phyloP scores from a whole-genome alignment of 768 basidiomycete species.

The Termitomyces sp. region DNA sequence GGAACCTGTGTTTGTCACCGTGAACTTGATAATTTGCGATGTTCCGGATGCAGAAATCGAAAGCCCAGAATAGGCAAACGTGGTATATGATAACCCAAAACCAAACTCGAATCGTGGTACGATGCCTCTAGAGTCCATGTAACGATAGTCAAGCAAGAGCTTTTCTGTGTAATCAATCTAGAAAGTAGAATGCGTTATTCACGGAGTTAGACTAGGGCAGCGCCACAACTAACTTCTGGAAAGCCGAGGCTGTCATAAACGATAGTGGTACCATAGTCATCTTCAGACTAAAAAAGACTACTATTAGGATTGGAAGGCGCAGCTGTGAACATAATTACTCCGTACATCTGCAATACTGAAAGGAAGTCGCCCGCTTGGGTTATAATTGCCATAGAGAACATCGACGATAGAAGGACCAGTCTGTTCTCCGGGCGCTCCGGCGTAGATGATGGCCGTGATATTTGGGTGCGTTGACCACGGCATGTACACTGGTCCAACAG shows the following conservation, averaged over 20 bases:
- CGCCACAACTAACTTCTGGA: slow-evolving; percentile 8
- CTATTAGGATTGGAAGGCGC: neutral
- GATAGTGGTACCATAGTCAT: slow-evolving; percentile 40
- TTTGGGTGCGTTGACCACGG: slow-evolving; percentile 77
- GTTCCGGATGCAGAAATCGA: slow-evolving; percentile 32
- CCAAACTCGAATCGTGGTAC: slow-evolving; percentile 63
- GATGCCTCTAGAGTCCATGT: slow-evolving; percentile 54
- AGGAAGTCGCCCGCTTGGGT: slow-evolving; percentile 71
- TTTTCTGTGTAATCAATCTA: slow-evolving; percentile 67
- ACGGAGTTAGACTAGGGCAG: neutral
- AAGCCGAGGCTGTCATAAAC: slow-evolving; percentile 35
- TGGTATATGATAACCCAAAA: slow-evolving; percentile 72
- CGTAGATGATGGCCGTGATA: slow-evolving; percentile 58
- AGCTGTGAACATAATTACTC: neutral
- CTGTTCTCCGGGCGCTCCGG: slow-evolving; percentile 67
- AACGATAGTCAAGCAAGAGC: slow-evolving; percentile 62
- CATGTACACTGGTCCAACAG: slow-evolving; percentile 74
- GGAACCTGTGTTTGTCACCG: slow-evolving; percentile 43
- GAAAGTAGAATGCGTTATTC: neutral
- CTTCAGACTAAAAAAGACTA: slow-evolving; percentile 27
- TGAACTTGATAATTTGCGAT: slow-evolving; percentile 36
- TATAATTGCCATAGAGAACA: slow-evolving; percentile 72
- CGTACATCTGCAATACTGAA: slow-evolving; percentile 70
- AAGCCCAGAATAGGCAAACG: slow-evolving; percentile 59
- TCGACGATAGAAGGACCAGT: slow-evolving; percentile 76